phyloP scores from a whole-genome alignment of 1,139 yeast species.

The Geotrichum phurueaensis region DNA sequence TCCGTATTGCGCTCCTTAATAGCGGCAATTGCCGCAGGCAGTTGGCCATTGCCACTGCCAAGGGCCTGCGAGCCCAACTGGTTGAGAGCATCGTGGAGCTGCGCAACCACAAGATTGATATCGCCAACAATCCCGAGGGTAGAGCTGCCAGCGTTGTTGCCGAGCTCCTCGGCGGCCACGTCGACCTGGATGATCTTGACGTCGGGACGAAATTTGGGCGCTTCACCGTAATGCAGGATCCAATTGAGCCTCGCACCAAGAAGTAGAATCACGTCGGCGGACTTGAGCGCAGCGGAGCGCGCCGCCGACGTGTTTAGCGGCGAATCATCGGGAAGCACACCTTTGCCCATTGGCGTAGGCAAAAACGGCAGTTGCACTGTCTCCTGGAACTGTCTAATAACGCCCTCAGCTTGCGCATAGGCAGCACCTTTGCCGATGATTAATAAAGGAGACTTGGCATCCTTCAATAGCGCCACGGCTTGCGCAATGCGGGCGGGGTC shows the following conservation, averaged over 20 bases:
- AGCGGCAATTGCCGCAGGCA: slow-evolving; percentile 34
- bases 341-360: slow-evolving; percentile 73
- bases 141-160: slow-evolving; percentile 39
- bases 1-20: slow-evolving; percentile 38
- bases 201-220: slow-evolving; percentile 44
- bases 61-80: slow-evolving; percentile 14
- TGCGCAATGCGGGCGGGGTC: slow-evolving; percentile 37
- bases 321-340: slow-evolving; percentile 50
- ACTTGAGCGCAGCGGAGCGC: slow-evolving; percentile 48
- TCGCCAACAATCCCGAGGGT: slow-evolving; percentile 48
- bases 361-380: slow-evolving; percentile 46
- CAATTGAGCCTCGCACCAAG: slow-evolving; percentile 62
- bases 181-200: slow-evolving; percentile 55
- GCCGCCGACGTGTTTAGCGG: slow-evolving; percentile 51
- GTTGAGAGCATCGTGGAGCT: slow-evolving; percentile 33
- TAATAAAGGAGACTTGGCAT: slow-evolving; percentile 45
- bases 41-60: slow-evolving; percentile 14
- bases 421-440: slow-evolving; percentile 63
- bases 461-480: slow-evolving; percentile 35
- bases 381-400: slow-evolving; percentile 39
- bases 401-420: slow-evolving; percentile 39
- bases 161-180: slow-evolving; percentile 46
- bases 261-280: slow-evolving; percentile 51
- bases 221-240: slow-evolving; percentile 58
- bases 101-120: slow-evolving; percentile 39